Conservation (phyloP, 768 basidiomycete genomes). For the Rhodotorula toruloides region DNA sequence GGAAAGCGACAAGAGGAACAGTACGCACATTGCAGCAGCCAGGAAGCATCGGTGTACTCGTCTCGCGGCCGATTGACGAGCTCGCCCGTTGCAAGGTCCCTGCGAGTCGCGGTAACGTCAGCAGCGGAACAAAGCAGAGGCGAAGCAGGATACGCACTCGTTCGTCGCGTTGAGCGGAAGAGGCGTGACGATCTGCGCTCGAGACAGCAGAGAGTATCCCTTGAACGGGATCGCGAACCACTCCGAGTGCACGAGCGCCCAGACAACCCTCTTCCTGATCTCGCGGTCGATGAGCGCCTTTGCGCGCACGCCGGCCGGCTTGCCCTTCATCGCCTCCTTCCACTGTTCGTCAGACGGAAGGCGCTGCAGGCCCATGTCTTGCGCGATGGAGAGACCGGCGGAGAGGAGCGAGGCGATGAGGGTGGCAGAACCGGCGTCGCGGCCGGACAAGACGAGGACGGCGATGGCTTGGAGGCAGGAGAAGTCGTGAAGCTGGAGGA, state of each 20-base stretch:
- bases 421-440: constrained; percentile 31
- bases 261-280: constrained; percentile 27
- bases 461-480: constrained; percentile 30
- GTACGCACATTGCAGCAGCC: constrained; percentile 27
- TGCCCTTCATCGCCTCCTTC: constrained; percentile 5
- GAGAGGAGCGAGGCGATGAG: constrained; percentile 36
- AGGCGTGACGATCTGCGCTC: constrained; percentile 26
- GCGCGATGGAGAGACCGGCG: constrained; percentile 35
- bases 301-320: not conserved
- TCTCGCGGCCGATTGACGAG: constrained; percentile 10
- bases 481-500: constrained; percentile 31
- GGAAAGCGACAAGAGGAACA: not conserved
- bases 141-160: not conserved
- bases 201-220: constrained; percentile 10
- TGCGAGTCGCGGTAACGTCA: not conserved
- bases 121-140: not conserved
- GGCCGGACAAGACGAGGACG: constrained; percentile 35
- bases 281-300: constrained; percentile 32
- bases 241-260: constrained; percentile 30
- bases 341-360: constrained; percentile 23
- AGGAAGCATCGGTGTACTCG: constrained; percentile 24
- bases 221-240: constrained; percentile 34
- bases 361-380: constrained; percentile 32
- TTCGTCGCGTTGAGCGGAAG: constrained; percentile 33
- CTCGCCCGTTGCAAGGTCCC: constrained; percentile 16